Conservation (phyloP, 192 early-diverging fungal genomes). For the Allomyces arbusculus region DNA sequence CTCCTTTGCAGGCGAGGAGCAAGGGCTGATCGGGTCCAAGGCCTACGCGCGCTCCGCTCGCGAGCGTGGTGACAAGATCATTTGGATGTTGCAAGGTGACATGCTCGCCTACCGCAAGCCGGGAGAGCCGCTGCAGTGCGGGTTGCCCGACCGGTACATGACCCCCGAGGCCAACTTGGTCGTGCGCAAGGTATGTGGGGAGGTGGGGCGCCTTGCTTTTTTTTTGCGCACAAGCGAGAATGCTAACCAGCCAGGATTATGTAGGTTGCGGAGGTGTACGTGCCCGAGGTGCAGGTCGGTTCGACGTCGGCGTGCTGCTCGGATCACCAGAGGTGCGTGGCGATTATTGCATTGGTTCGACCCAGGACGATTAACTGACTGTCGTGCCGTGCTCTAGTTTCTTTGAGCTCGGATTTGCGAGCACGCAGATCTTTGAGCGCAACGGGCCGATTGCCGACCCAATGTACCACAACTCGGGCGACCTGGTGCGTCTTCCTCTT, state of each 20-base stretch:
- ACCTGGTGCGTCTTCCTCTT: slow-evolving; percentile 4
- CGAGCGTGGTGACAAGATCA: slow-evolving; percentile 8
- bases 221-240: no score
- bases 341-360: no score
- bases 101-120: slow-evolving; percentile 20
- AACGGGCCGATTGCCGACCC: slow-evolving; percentile 24
- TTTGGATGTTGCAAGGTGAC: slow-evolving; percentile 22
- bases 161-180: slow-evolving; percentile 14
- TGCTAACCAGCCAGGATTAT: background rate
- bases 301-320: slow-evolving; percentile 19
- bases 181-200: background rate
- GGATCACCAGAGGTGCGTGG: slow-evolving; percentile 12
- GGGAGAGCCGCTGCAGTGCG: slow-evolving; percentile 20
- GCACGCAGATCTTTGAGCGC: slow-evolving; percentile 21
- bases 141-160: slow-evolving; percentile 16
- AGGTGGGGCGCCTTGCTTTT: no score
- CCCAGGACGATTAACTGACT: background rate
- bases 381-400: slow-evolving; percentile 2
- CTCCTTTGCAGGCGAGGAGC: slow-evolving; percentile 21
- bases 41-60: slow-evolving; percentile 15
- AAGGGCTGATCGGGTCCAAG: slow-evolving; percentile 19
- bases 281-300: slow-evolving; percentile 14
- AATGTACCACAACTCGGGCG: slow-evolving; percentile 21
- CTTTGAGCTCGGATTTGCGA: slow-evolving; percentile 18
- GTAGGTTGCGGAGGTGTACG: slow-evolving; percentile 17